These are phyloP conservation scores for Bolboschoenus planiculmis DNA, from an alignment of 176 grass and related monocot genomes.

Conservation along the genomic window DNA sequence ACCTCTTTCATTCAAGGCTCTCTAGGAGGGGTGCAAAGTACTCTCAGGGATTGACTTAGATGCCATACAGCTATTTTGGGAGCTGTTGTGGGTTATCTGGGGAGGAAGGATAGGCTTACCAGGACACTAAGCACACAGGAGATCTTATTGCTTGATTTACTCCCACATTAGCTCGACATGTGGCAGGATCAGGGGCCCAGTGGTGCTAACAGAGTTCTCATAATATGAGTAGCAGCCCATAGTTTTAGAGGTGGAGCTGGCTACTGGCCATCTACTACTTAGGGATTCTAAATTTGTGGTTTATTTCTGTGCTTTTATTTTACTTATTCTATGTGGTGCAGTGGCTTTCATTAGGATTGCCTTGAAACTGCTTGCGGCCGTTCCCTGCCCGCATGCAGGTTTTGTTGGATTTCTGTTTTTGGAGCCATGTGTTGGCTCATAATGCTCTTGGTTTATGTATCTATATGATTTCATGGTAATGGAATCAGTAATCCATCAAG, in stretches of 20 bases:
- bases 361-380: not conserved
- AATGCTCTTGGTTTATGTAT: not conserved
- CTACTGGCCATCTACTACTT: not conserved
- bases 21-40: too few relatives aligned
- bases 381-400: not conserved
- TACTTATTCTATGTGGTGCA: not conserved
- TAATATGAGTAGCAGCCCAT: not conserved
- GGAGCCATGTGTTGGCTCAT: not conserved
- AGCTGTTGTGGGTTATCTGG: too few relatives aligned
- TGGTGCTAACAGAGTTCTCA: not conserved
- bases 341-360: not conserved
- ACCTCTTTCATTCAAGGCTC: too few relatives aligned
- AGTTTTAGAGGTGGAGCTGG: not conserved
- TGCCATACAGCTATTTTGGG: too few relatives aligned
- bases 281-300: not conserved
- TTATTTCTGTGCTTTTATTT: not conserved
- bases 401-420: not conserved
- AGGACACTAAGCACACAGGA: not conserved
- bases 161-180: too few relatives aligned
- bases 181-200: not conserved
- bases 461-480: not conserved
- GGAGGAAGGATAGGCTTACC: not conserved
- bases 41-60: too few relatives aligned
- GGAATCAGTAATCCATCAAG: not conserved
- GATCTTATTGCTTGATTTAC: not conserved